Conservation (phyloP, 345 rosid genomes). For the Gossypium bickii region DNA sequence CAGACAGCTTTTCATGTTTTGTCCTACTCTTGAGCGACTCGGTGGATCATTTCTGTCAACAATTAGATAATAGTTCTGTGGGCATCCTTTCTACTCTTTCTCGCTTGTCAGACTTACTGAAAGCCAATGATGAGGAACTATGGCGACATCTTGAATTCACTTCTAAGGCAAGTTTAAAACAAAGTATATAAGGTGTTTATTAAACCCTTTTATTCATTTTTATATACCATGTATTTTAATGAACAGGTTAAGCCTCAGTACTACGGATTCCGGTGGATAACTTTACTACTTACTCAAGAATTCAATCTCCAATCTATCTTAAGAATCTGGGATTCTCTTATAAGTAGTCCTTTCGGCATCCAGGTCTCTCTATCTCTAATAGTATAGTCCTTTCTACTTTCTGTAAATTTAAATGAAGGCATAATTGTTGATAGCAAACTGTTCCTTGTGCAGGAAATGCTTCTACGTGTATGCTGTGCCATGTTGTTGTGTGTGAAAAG, state of each 20-base stretch:
- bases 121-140: conserved; percentile 56
- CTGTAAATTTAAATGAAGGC: not conserved
- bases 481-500: conserved; percentile 58
- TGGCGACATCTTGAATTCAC: conserved; percentile 68
- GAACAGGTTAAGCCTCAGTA: conserved; percentile 67
- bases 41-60: conserved; percentile 71
- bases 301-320: conserved; percentile 54
- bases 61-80: conserved; percentile 59
- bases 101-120: conserved; percentile 49
- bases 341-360: conserved; percentile 57
- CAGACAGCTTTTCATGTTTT: conserved; percentile 63
- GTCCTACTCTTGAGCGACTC: conserved; percentile 58
- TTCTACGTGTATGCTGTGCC: conserved; percentile 61
- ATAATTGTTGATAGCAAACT: not conserved
- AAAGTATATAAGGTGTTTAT: not conserved
- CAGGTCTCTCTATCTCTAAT: conserved; percentile 33
- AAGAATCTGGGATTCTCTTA: conserved; percentile 74
- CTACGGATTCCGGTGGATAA: conserved; percentile 48
- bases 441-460: conserved; percentile 62
- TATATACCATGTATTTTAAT: not conserved
- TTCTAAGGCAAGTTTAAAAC: conserved; percentile 35
- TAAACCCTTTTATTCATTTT: not conserved
- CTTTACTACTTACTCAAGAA: conserved; percentile 69
- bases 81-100: conserved; percentile 67
- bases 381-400: no score